Evolutionary conservation across 805 yeast species (phyloP), one percentile per base, ranked within the genome.

Genomic region (Saccharomycopsis oosterbeekiorum): DNA sequence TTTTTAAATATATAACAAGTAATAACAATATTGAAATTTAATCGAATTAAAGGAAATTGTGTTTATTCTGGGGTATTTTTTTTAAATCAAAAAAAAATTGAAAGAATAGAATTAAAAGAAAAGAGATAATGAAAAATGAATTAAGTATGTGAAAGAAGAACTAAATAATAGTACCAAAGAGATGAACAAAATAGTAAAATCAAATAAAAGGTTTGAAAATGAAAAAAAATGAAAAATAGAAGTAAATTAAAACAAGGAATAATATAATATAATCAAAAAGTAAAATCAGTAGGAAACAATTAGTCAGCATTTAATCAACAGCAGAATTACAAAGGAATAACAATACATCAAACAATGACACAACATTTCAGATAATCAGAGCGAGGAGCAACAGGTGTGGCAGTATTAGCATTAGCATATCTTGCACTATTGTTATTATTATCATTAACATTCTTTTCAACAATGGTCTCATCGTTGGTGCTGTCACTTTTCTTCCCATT

Each of bases 301-400:
- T n/a, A n/a, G n/a, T n/a, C n/a, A n/a, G n/a, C n/a, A n/a, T n/a
- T n/a, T n/a, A n/a, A n/a, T n/a, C 36, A 50, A 26, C 2, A 50
- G 36, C 11, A 21, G 36, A 21, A 9, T 8, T 21, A 50, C 3
- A 21, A 3, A 26, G 5, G 21, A 11, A 50, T 24, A 24, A 15
- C n/a, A 19, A 19, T 21, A 50, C 6, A 15, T 39, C 34, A 21
- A 2, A 24, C 39, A 26, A 59, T 59, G 47, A 59, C 43, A 54
- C 61, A 59, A 36, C 61, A 59, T 47, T 47, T 47, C 53, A 47
- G 53, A 9, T 47, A 24, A 21, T 47, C 10, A 10, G 53, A 21
- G 34, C 8, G n/a, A 15, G 10, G 19, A 5, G 53, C 12, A 11
- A 6, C 24, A 11, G 29, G 53, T 19, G 26, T 29, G 1, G 54